Percentiles rank a stretch among this genome's conserved stretches.
These are phyloP conservation scores for Xerocomellus intermedius DNA, from an alignment of 768 basidiomycete species.

Conservation along the genomic window DNA sequence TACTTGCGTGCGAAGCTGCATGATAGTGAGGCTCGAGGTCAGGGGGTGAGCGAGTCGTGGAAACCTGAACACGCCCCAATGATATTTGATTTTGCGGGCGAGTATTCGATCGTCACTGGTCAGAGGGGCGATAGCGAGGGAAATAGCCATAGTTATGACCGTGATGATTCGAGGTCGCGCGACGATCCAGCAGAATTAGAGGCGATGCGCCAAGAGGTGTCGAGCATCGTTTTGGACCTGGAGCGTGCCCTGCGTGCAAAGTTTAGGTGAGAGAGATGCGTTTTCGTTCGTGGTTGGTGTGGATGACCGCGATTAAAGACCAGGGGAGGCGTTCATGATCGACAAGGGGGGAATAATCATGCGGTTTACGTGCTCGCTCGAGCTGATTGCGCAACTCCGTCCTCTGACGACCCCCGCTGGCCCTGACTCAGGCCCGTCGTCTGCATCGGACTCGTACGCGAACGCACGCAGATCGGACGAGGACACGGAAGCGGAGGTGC, in stretches of 20 bases:
- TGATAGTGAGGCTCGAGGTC: background rate
- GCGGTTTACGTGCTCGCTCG: constrained; percentile 26
- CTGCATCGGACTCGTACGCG: too few relatives aligned
- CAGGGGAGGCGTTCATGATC: constrained; percentile 19
- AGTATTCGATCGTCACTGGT: constrained; percentile 24
- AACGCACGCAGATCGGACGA: background rate
- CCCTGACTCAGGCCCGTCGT: background rate
- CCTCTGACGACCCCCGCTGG: constrained; percentile 1
- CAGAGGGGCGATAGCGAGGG: background rate
- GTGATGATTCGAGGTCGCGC: background rate
- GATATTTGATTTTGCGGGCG: constrained; percentile 25
- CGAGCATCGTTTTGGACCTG: constrained; percentile 14
- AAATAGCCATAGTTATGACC: background rate
- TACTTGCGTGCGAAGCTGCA: constrained; percentile 21
- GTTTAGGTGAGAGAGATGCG: constrained; percentile 19
- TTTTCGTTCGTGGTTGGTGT: background rate
- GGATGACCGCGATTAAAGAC: constrained; percentile 6
- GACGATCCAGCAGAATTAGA: background rate
- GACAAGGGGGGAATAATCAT: constrained; percentile 22
- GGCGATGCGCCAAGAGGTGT: constrained; percentile 22
- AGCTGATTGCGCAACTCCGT: constrained; percentile 17
- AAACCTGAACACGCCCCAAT: background rate
- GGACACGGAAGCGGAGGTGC: too few relatives aligned
- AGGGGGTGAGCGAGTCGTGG: background rate
- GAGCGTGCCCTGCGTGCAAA: constrained; percentile 6